Conservation (phyloP, 2,329 filamentous ascomycete species). For the Aaosphaeria pasadenensis region DNA sequence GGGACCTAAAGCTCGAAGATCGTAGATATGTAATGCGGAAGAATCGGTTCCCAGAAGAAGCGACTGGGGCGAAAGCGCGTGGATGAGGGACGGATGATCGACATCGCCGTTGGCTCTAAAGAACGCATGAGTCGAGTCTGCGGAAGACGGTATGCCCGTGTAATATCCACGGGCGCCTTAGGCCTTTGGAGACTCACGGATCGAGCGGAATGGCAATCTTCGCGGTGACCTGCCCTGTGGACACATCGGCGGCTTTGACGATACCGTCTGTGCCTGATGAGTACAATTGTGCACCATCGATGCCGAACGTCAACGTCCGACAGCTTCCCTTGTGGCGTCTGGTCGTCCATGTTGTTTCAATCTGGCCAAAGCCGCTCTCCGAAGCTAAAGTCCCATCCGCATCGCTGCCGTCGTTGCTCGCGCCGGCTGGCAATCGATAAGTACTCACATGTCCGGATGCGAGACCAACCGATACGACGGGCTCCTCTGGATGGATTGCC, state of each 20-base stretch:
- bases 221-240: constrained; percentile 66
- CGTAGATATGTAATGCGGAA: constrained; percentile 82
- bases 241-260: constrained; percentile 58
- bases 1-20: constrained; percentile 62
- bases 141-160: too few species aligned
- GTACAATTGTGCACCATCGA: constrained; percentile 69
- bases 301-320: constrained; percentile 72
- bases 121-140: too few species aligned
- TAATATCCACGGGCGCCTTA: not conserved
- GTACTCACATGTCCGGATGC: constrained; percentile 82
- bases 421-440: constrained; percentile 66
- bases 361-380: constrained; percentile 66
- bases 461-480: constrained; percentile 82
- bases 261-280: constrained; percentile 62
- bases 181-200: constrained; percentile 16
- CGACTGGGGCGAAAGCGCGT: constrained; percentile 81
- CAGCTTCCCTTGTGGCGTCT: constrained; percentile 92
- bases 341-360: constrained; percentile 84
- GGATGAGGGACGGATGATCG: constrained; percentile 77
- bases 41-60: constrained; percentile 89
- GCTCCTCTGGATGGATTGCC: constrained; percentile 78
- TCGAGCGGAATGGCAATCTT: constrained; percentile 74
- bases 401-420: constrained; percentile 48
- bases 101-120: constrained; percentile 44
- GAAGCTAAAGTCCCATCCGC: constrained; percentile 48